These are phyloP conservation scores for Boletus sp. DNA, from an alignment of 768 basidiomycete species.

Conservation along the genomic window DNA sequence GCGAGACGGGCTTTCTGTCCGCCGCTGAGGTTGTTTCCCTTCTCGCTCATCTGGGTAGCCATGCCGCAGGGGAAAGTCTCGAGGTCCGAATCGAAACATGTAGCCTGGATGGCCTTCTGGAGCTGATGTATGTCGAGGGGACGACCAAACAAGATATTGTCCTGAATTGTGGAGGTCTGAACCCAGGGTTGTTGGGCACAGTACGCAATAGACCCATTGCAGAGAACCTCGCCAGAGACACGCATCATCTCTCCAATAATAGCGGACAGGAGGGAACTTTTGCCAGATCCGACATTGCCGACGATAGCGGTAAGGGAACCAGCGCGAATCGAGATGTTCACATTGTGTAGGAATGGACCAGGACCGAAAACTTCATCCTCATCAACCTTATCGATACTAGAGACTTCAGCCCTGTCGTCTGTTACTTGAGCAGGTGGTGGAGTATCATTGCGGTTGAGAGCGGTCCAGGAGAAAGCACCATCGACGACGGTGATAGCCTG, in stretches of 20 bases:
- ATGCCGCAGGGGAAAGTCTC: conserved; percentile 28
- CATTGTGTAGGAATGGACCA: conserved; percentile 17
- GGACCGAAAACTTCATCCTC: conserved; percentile 7
- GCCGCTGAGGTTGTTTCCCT: conserved; percentile 42
- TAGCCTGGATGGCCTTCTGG: conserved; percentile 26
- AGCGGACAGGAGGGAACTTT: conserved; percentile 29
- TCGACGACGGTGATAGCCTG: conserved; percentile 19
- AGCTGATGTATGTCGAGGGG: conserved; percentile 25
- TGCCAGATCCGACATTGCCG: conserved; percentile 27
- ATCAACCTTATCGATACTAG: conserved; percentile 7
- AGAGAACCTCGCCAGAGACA: conserved; percentile 23
- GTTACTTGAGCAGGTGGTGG: not conserved
- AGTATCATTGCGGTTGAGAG: conserved; percentile 1
- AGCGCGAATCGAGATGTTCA: conserved; percentile 18
- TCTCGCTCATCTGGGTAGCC: conserved; percentile 46
- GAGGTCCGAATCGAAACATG: conserved; percentile 29
- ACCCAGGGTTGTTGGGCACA: conserved; percentile 34
- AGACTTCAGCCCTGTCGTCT: conserved; percentile 3
- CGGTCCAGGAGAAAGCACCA: conserved; percentile 27
- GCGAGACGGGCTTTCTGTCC: conserved; percentile 50
- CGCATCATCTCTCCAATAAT: conserved; percentile 30
- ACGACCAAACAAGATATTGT: conserved; percentile 31
- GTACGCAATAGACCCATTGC: conserved; percentile 28
- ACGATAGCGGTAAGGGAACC: conserved; percentile 28
- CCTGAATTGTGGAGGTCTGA: conserved; percentile 30